A percentile compares a stretch with the other conserved stretches of the same genome.
Evolutionary conservation across 495 filamentous ascomycete genomes (phyloP).

Genomic region (Acidiella bohemica): DNA sequence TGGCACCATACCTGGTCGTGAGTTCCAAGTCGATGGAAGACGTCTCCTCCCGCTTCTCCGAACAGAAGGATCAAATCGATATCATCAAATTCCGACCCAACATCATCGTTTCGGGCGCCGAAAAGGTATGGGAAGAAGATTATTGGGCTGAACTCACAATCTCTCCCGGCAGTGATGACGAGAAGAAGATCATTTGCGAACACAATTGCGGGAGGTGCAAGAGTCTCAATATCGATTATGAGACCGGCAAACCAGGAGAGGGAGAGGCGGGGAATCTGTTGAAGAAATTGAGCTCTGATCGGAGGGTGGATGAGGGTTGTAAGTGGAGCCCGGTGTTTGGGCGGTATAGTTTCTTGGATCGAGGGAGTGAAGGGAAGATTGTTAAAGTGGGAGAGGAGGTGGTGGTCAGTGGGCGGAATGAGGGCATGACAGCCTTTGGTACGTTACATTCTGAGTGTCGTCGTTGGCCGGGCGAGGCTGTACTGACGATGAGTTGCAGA

Average conservation of each 20-base stretch:
- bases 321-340: slow-evolving; percentile 77
- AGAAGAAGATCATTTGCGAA: slow-evolving; percentile 43
- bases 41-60: slow-evolving; percentile 46
- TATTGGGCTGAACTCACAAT: slow-evolving; percentile 61
- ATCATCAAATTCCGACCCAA: slow-evolving; percentile 78
- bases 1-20: slow-evolving; percentile 60
- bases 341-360: slow-evolving; percentile 55
- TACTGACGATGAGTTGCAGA: slow-evolving; percentile 6
- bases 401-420: slow-evolving; percentile 41
- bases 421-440: slow-evolving; percentile 50
- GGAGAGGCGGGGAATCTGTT: slow-evolving; percentile 54
- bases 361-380: slow-evolving; percentile 21
- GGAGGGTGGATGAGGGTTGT: slow-evolving; percentile 58
- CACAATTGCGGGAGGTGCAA: slow-evolving; percentile 71
- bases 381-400: slow-evolving; percentile 63
- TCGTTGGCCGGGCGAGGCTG: too few relatives aligned
- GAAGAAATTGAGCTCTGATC: slow-evolving; percentile 65
- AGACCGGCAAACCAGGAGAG: slow-evolving; percentile 50
- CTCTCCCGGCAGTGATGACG: too few relatives aligned
- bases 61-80: slow-evolving; percentile 45
- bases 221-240: slow-evolving; percentile 73
- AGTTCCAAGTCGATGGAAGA: slow-evolving; percentile 55
- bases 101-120: slow-evolving; percentile 53
- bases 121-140: slow-evolving; percentile 64
- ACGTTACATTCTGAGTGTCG: too few relatives aligned